phyloP scores from a whole-genome alignment of 345 rosid genomes.

The Isatis tinctoria region DNA sequence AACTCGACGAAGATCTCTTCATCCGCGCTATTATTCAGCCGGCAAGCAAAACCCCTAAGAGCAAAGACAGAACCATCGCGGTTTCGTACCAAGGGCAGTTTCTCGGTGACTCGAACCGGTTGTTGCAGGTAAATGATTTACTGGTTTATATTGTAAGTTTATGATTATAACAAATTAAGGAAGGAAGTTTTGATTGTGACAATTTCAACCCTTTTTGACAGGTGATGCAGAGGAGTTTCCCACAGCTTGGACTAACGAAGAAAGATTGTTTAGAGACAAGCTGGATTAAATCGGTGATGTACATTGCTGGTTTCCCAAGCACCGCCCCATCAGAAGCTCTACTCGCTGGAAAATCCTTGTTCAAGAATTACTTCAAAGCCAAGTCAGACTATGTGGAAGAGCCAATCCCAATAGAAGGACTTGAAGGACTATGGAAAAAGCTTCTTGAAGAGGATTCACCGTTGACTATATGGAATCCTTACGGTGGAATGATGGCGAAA shows the following conservation, averaged over 20 bases:
- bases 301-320: constrained; percentile 51
- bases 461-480: constrained; percentile 32
- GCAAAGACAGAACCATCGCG: constrained; percentile 36
- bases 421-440: constrained; percentile 32
- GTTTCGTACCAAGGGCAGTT: constrained; percentile 45
- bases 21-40: constrained; percentile 45
- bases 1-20: constrained; percentile 55
- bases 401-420: constrained; percentile 26
- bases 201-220: constrained; percentile 2
- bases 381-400: constrained; percentile 67
- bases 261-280: constrained; percentile 53
- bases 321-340: constrained; percentile 41
- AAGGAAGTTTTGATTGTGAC: not conserved
- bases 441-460: constrained; percentile 28
- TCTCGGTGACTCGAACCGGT: constrained; percentile 39
- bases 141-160: too few species aligned
- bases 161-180: too few species aligned
- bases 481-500: constrained; percentile 34
- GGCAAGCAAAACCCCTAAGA: constrained; percentile 19
- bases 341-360: constrained; percentile 44
- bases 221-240: constrained; percentile 53
- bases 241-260: constrained; percentile 50
- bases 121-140: constrained; percentile 32
- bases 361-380: constrained; percentile 59
- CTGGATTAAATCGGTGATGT: constrained; percentile 61